Conservation (phyloP, 2,329 filamentous ascomycete genomes). For the Atkinsonella texensis region DNA sequence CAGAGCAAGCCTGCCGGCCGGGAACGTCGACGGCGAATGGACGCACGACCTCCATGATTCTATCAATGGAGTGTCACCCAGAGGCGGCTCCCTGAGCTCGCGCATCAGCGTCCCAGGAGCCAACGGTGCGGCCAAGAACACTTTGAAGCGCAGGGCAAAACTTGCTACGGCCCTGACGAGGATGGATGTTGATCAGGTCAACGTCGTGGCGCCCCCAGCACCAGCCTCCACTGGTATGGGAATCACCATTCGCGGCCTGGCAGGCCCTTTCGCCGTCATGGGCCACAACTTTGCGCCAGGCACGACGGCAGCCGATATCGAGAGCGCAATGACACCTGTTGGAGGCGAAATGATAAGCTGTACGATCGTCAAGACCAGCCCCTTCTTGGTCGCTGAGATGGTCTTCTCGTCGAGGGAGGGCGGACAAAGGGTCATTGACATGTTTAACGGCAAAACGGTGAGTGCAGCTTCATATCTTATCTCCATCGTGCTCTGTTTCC, state of each 20-base stretch:
- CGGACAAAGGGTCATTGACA: constrained; percentile 61
- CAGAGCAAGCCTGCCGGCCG: constrained; percentile 27
- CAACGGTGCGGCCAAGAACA: constrained; percentile 10
- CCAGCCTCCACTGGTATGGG: constrained; percentile 23
- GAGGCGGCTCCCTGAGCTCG: constrained; percentile 30
- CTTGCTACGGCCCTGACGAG: constrained; percentile 34
- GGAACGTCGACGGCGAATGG: constrained; percentile 57
- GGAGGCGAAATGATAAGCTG: constrained; percentile 58
- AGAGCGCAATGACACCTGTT: constrained; percentile 67
- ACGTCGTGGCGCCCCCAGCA: constrained; percentile 14
- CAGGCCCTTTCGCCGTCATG: constrained; percentile 59
- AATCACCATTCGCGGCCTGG: constrained; percentile 61
- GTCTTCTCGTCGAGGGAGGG: constrained; percentile 60
- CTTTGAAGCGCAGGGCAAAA: constrained; percentile 20
- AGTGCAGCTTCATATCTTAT: constrained; percentile 16
- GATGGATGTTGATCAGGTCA: constrained; percentile 29
- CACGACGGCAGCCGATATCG: constrained; percentile 71
- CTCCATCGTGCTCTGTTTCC: too few relatives aligned
- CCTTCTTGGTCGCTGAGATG: constrained; percentile 68
- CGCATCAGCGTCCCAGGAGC: constrained; percentile 31
- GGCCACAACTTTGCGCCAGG: constrained; percentile 74
- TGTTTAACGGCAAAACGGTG: constrained; percentile 70
- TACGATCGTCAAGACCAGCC: constrained; percentile 52
- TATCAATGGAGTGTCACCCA: constrained; percentile 19
- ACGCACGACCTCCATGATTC: constrained; percentile 54